These are phyloP conservation scores for Agaricus sinodeliciosus DNA, from an alignment of 768 basidiomycete genomes.

Conservation along the genomic window DNA sequence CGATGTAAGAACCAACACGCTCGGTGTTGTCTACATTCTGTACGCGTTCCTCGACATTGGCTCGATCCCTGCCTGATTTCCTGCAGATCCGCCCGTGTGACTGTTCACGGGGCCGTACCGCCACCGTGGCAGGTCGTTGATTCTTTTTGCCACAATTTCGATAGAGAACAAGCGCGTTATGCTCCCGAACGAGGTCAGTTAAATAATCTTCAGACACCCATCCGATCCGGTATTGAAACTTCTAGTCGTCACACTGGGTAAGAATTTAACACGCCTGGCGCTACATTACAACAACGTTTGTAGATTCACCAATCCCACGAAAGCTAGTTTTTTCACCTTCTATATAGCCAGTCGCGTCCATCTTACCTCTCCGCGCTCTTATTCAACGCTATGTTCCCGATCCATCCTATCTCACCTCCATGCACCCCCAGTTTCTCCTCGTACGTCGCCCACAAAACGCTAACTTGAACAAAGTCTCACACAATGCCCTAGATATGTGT, in stretches of 20 bases:
- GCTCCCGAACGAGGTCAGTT: constrained; percentile 63
- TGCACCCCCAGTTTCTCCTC: constrained; percentile 64
- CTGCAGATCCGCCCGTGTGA: constrained; percentile 54
- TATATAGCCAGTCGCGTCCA: constrained; percentile 32
- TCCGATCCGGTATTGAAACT: not conserved
- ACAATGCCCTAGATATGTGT: constrained; percentile 46
- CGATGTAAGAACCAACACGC: constrained; percentile 47
- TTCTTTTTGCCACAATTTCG: constrained; percentile 58
- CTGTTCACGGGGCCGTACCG: constrained; percentile 28
- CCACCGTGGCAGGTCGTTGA: constrained; percentile 38
- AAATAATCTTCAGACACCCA: not conserved
- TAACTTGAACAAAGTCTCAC: not conserved
- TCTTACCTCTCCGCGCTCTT: constrained; percentile 55
- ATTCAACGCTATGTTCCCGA: constrained; percentile 56
- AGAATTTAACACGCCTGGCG: constrained; percentile 49
- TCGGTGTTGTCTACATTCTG: constrained; percentile 71
- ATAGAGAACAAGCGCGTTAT: constrained; percentile 53
- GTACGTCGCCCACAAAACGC: constrained; percentile 28
- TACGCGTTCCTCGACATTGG: constrained; percentile 28
- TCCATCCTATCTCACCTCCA: constrained; percentile 53
- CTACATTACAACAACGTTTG: constrained; percentile 45
- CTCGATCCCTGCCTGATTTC: not conserved
- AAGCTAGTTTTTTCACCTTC: not conserved
- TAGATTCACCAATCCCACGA: not conserved
- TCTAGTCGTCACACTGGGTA: constrained; percentile 61